Conservation (phyloP, 2,329 filamentous ascomycete genomes). For the Trichophyton equinum region DNA sequence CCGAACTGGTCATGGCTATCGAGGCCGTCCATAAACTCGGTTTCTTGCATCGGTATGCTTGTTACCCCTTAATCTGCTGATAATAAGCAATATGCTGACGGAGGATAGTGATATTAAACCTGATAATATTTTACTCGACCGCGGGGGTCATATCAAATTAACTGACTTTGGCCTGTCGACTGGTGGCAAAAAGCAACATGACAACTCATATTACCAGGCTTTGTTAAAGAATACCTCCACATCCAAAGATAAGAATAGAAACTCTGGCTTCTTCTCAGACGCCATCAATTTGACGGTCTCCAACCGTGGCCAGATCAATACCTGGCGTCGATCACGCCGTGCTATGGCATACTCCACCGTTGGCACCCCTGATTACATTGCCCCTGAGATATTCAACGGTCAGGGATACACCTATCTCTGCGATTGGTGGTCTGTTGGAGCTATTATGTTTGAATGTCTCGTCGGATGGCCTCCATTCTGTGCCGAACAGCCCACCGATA, state of each 20-base stretch:
- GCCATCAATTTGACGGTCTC: conserved; percentile 97
- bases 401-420: conserved; percentile 94
- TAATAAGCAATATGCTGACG: background rate
- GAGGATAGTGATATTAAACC: conserved; percentile 86
- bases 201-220: conserved; percentile 97
- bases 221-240: conserved; percentile 68
- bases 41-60: conserved; percentile 84
- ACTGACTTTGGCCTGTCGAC: conserved; percentile 97
- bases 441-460: conserved; percentile 98
- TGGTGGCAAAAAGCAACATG: conserved; percentile 93
- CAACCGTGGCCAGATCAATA: conserved; percentile 95
- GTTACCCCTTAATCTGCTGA: background rate
- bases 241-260: conserved; percentile 62
- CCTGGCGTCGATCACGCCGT: conserved; percentile 90
- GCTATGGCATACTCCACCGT: conserved; percentile 98
- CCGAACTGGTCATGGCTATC: conserved; percentile 94
- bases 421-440: conserved; percentile 98
- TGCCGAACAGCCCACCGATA: conserved; percentile 92
- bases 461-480: conserved; percentile 99
- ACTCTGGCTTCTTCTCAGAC: conserved; percentile 80
- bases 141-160: conserved; percentile 92
- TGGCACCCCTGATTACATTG: conserved; percentile 96
- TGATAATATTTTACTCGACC: conserved; percentile 92
- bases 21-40: conserved; percentile 96
- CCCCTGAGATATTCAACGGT: conserved; percentile 93